Percentiles rank a stretch among this genome's conserved stretches.
phyloP scores from a whole-genome alignment of 2,329 filamentous ascomycete genomes.

The Colletotrichum karsti region DNA sequence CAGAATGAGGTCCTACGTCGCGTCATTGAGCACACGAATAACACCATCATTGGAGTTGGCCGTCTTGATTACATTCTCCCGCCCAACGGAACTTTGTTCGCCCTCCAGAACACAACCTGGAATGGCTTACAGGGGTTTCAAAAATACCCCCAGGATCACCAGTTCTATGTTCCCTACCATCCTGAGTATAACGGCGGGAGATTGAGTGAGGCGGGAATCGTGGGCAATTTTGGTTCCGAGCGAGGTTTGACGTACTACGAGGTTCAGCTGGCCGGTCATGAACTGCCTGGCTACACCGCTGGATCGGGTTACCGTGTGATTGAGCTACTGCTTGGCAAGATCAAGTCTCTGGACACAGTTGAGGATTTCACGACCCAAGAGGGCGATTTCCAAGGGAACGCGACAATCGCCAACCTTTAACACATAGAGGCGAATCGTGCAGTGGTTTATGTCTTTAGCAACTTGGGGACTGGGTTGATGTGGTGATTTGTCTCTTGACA shows the following conservation, averaged over 20 bases:
- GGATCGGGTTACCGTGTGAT: slow-evolving; percentile 38
- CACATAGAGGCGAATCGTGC: no score
- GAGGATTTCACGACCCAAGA: slow-evolving; percentile 19
- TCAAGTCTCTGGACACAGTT: slow-evolving; percentile 32
- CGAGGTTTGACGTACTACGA: slow-evolving; percentile 31
- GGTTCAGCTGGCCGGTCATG: slow-evolving; percentile 30
- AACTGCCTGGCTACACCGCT: slow-evolving; percentile 37
- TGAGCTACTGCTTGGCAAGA: slow-evolving; percentile 35
- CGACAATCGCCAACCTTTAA: background rate
- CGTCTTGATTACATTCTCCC: slow-evolving; percentile 64
- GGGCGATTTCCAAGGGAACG: background rate
- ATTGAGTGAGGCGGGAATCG: slow-evolving; percentile 7
- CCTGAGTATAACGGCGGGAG: slow-evolving; percentile 39
- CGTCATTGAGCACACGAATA: slow-evolving; percentile 41
- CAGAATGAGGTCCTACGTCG: slow-evolving; percentile 31
- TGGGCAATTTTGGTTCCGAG: slow-evolving; percentile 28
- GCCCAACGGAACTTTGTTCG: slow-evolving; percentile 69
- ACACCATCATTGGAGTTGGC: slow-evolving; percentile 40
- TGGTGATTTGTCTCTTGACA: no score
- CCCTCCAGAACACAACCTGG: slow-evolving; percentile 79
- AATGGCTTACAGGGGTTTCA: slow-evolving; percentile 72
- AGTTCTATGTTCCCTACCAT: slow-evolving; percentile 27
- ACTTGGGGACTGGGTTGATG: no score
- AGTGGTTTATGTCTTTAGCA: no score
- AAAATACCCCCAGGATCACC: slow-evolving; percentile 44